These are phyloP conservation scores for Aspergillus egyptiacus DNA, from an alignment of 495 filamentous ascomycete genomes.

Conservation along the genomic window DNA sequence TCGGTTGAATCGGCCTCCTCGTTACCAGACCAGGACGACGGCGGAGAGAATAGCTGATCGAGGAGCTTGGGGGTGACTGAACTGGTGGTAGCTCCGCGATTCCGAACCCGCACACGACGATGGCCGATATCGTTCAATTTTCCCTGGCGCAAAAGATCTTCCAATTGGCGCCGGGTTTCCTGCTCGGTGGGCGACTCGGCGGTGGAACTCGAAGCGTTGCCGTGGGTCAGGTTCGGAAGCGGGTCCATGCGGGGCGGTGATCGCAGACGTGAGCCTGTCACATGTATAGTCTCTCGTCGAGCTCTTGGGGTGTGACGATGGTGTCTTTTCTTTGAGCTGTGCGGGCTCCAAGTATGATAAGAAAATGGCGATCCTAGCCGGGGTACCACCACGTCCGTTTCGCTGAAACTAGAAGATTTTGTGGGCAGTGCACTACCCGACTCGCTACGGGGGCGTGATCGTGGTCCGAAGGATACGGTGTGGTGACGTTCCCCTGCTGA, in stretches of 20 bases:
- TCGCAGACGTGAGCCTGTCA: slow-evolving; percentile 39
- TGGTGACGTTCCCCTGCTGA: slow-evolving; percentile 15
- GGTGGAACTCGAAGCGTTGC: slow-evolving; percentile 40
- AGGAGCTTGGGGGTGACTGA: slow-evolving; percentile 35
- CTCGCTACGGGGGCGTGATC: slow-evolving; percentile 3
- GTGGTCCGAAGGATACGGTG: slow-evolving; percentile 35
- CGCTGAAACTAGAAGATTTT: slow-evolving; percentile 21
- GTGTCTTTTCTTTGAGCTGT: slow-evolving; percentile 31
- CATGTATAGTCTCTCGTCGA: slow-evolving; percentile 40
- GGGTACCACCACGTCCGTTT: slow-evolving; percentile 26
- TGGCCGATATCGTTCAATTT: slow-evolving; percentile 40
- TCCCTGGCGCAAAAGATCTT: slow-evolving; percentile 43
- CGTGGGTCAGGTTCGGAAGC: slow-evolving; percentile 48
- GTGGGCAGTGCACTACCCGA: slow-evolving; percentile 9
- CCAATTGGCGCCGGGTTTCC: slow-evolving; percentile 42
- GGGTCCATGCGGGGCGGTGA: slow-evolving; percentile 46
- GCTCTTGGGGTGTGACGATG: slow-evolving; percentile 27
- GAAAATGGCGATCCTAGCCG: slow-evolving; percentile 53
- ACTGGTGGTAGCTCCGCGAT: slow-evolving; percentile 45
- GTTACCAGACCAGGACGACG: slow-evolving; percentile 35
- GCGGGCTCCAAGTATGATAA: slow-evolving; percentile 52
- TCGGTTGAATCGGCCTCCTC: slow-evolving; percentile 23
- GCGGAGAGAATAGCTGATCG: slow-evolving; percentile 46
- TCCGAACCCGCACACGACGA: slow-evolving; percentile 46
- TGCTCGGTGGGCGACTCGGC: slow-evolving; percentile 40